Evolutionary conservation across 1,139 yeast genomes (phyloP), one percentile per base, ranked within the genome.

Genomic region (Candida anutae): DNA sequence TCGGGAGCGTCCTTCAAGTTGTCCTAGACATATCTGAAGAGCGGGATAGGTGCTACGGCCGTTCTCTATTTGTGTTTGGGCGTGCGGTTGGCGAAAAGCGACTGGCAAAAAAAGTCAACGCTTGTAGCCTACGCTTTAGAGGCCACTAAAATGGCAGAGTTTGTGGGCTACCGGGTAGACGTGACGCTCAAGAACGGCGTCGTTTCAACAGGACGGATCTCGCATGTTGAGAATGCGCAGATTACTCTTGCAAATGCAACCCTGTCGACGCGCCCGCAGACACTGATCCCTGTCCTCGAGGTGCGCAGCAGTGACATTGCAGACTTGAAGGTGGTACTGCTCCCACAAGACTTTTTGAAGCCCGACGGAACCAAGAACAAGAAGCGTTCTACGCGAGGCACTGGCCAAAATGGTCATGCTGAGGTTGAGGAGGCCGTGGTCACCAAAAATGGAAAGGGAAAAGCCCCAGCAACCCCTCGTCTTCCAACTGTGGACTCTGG

Each of bases 141-240:
- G n/a, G n/a, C n/a, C n/a, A n/a, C n/a, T n/a, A n/a, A n/a, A 28
- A 44, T 43, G 47, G 29, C 43, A 13, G 77, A 74, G 38, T 74
- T 75, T 39, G 48, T 68, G 28, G 75, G 77, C 29, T 76, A 69
- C 45, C 65, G 65, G 28, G 77, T 77, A 12, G 66, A 64, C 37
- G 43, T 77, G 22, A 49, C 49, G 21, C 59, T 74, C 33, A 70
- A 69, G 26, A 63, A 61, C 34, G 74, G 72, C 2, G 42, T 60
- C 10, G 53, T 45, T 21, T 46, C 74, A 10, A 48, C 57, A 10
- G 84, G 83, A 0, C 38, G 51, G 6, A 70, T 77, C 23, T 40
- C 58, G 9, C 53, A 53, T 18, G 75, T 74, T 13, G 65, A 56
- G 21, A 56, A 56, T 16, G 53, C 54, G 25, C 53, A 46, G 23